Evolutionary conservation across 345 rosid genomes (phyloP).

Genomic region (Lenwebbia sp.): DNA sequence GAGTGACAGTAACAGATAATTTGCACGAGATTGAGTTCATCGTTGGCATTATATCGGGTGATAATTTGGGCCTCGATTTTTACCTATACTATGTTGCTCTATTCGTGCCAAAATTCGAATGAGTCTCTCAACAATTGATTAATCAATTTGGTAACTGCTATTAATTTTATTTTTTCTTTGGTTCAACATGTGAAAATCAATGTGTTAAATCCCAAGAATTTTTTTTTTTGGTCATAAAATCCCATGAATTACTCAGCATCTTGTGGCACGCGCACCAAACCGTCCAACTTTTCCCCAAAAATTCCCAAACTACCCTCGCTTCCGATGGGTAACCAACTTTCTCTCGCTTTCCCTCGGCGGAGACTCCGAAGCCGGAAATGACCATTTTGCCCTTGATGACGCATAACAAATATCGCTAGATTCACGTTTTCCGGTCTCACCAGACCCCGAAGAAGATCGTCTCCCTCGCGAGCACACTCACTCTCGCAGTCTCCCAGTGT

Average conservation of each 20-base stretch:
- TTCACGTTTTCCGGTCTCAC: too few relatives aligned
- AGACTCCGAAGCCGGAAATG: slow-evolving; percentile 7
- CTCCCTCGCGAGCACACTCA: background rate
- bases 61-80: accelerated
- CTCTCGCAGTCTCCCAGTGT: background rate
- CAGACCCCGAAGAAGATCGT: too few relatives aligned
- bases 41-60: accelerated
- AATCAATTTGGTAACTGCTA: background rate
- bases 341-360: slow-evolving; percentile 6
- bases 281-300: accelerated
- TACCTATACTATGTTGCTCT: accelerated
- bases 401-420: background rate
- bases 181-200: background rate
- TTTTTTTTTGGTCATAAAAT: too few relatives aligned
- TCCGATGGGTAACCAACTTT: background rate
- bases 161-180: background rate
- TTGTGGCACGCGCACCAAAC: background rate
- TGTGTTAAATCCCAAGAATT: background rate
- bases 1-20: accelerated
- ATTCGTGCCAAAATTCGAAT: background rate
- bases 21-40: accelerated
- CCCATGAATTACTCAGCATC: background rate
- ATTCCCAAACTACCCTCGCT: background rate
- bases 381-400: slow-evolving; percentile 1
- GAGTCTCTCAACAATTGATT: background rate